These are phyloP conservation scores for Mycosphaerelloides madeirae DNA, from an alignment of 2,329 filamentous ascomycete species.

Conservation along the genomic window DNA sequence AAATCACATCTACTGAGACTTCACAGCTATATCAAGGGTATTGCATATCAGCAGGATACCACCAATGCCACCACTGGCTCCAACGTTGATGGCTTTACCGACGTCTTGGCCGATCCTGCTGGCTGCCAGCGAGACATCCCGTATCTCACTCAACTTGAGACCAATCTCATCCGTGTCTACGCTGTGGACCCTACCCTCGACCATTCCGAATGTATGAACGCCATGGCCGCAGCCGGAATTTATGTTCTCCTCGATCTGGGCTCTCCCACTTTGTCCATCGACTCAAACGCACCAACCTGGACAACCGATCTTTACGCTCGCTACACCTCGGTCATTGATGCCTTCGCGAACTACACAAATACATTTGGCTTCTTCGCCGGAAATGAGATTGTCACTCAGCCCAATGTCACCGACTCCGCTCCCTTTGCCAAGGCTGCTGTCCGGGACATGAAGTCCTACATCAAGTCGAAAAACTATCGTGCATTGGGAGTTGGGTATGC, in stretches of 20 bases:
- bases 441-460: constrained; percentile 90
- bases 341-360: constrained; percentile 77
- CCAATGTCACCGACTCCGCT: constrained; percentile 80
- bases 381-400: constrained; percentile 89
- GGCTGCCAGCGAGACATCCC: constrained; percentile 81
- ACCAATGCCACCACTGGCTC: constrained; percentile 29
- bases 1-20: neutral
- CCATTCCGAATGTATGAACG: constrained; percentile 78
- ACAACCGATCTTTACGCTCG: constrained; percentile 69
- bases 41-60: constrained; percentile 85
- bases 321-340: constrained; percentile 80
- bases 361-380: constrained; percentile 96
- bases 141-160: constrained; percentile 68
- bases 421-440: constrained; percentile 97
- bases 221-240: constrained; percentile 79
- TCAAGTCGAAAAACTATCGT: constrained; percentile 71
- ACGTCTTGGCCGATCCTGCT: constrained; percentile 70
- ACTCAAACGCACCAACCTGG: constrained; percentile 74
- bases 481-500: constrained; percentile 87
- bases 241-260: constrained; percentile 91
- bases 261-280: constrained; percentile 74
- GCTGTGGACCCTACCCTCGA: constrained; percentile 75
- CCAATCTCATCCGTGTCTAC: constrained; percentile 93
- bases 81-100: constrained; percentile 55
- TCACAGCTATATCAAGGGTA: constrained; percentile 74